Evolutionary conservation across 2,329 filamentous ascomycete genomes (phyloP), one percentile per base, ranked within the genome.

Genomic region (Aaosphaeria arxii): DNA sequence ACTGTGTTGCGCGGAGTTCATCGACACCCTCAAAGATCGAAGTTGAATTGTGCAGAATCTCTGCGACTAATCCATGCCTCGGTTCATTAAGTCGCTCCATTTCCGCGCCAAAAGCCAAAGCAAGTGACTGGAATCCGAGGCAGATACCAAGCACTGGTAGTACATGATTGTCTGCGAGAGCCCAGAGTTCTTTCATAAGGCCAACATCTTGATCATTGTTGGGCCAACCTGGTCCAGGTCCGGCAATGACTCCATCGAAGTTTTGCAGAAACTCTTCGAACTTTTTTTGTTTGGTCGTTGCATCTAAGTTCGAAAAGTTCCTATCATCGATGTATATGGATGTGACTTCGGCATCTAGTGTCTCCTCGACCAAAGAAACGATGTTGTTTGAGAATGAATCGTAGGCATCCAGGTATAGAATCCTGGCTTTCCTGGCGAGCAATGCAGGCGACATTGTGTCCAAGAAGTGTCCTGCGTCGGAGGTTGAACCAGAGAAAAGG

Each of bases 381-480:
- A 97, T 94, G 73, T 96, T 97, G 73, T 95, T 91, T 47, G 91
- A 89, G 72, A 96, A 99, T 39, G 91, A 96, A 74, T 99, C 94
- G 72, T 95, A 95, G 53, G 92, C 91, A 70, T 97, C 94, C 57
- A 99, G 79, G 72, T 95, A 96, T 54, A 97, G 82, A 53, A 97
- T 87, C 51, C 76, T 75, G 13, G 57, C 56, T 42, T 55, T 55
- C 46, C 55, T 55, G 48, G 55, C 58, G 45, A 54, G 46, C 49
- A 60, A 44, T 32, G 60, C 60, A 40, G 60, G 60, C 44, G 66
- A 59, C 66, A 70, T 68, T n/a, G 40, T 35, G 39, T 28, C n/a
- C 24, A 30, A 29, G 41, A 33, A 11, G 17, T 30, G 28, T n/a
- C 41, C 13, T 13, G 38, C n/a, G 33, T 35, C 28, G 33, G 30